Evolutionary conservation across 306 rosid species (phyloP).

Genomic region (Delonix regia): DNA sequence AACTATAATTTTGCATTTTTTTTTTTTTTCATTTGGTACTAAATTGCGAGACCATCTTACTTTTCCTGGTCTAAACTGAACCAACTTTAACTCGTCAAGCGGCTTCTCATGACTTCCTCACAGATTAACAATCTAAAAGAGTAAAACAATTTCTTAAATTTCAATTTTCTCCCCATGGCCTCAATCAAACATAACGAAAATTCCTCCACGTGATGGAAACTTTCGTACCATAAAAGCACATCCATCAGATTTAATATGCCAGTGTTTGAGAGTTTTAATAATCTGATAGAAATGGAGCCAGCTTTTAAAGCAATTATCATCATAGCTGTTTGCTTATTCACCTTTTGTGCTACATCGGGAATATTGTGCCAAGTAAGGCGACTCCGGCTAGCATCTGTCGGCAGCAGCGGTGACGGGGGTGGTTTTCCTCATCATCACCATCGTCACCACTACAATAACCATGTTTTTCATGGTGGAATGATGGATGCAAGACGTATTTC

Average conservation of each 20-base stretch:
- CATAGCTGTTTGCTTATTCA: background rate
- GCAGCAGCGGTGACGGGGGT: constrained; percentile 1
- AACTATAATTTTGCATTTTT: too few species aligned
- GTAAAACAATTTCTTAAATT: background rate
- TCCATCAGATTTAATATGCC: background rate
- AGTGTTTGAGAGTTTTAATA: background rate
- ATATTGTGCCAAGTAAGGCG: constrained; percentile 16
- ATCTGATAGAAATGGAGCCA: constrained; percentile 24
- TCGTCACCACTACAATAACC: background rate
- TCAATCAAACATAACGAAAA: background rate
- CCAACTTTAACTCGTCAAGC: too few species aligned
- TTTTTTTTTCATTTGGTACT: too few species aligned
- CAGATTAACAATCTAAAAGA: background rate
- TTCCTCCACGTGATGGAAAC: background rate
- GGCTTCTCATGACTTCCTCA: too few species aligned
- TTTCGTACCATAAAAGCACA: background rate
- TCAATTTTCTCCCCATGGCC: background rate
- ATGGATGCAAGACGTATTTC: background rate
- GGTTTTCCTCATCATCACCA: background rate
- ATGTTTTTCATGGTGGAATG: background rate
- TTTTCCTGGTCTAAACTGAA: too few species aligned
- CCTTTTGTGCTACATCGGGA: background rate
- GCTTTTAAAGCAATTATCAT: constrained; percentile 29
- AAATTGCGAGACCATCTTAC: too few species aligned
- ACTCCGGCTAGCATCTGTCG: background rate